Conservation (phyloP, 148 eudicot genomes). For the Dianthus caryophyllus region DNA sequence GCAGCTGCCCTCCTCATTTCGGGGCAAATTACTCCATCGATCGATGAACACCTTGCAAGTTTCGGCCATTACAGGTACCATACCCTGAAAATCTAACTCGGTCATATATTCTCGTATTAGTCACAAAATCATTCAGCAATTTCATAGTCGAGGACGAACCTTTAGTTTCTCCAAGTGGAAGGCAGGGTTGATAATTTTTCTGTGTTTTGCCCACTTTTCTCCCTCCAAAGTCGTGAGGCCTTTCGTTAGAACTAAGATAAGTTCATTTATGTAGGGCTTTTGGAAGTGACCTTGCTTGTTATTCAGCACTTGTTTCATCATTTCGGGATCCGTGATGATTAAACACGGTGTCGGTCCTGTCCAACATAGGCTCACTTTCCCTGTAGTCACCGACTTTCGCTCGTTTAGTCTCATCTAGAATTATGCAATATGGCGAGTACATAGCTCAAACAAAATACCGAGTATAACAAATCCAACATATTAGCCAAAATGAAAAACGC, state of each 20-base stretch:
- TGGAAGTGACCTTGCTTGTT: constrained; percentile 40
- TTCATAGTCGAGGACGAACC: constrained; percentile 2
- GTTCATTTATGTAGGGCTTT: constrained; percentile 22
- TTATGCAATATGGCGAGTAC: too few species aligned
- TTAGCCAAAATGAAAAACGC: not conserved
- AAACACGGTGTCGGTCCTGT: constrained; percentile 37
- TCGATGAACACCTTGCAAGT: constrained; percentile 25
- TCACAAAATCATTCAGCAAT: not conserved
- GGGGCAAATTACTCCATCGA: constrained; percentile 28
- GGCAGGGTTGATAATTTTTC: constrained; percentile 26
- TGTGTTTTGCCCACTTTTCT: constrained; percentile 28
- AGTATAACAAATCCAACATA: too few species aligned
- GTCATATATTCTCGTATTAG: not conserved
- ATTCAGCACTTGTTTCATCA: constrained; percentile 40
- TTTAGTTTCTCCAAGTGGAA: constrained; percentile 23
- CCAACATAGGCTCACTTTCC: constrained; percentile 38
- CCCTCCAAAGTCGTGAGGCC: constrained; percentile 29
- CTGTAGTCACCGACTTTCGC: constrained; percentile 16
- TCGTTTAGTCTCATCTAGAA: not conserved
- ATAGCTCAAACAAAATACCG: too few species aligned
- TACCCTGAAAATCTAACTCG: constrained; percentile 4
- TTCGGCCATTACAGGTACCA: constrained; percentile 22
- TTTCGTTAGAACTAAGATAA: constrained; percentile 15
- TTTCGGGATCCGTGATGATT: constrained; percentile 33
- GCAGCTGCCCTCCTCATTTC: constrained; percentile 23